Conservation (phyloP, 768 basidiomycete species). For the Leucogyrophana mollusca region DNA sequence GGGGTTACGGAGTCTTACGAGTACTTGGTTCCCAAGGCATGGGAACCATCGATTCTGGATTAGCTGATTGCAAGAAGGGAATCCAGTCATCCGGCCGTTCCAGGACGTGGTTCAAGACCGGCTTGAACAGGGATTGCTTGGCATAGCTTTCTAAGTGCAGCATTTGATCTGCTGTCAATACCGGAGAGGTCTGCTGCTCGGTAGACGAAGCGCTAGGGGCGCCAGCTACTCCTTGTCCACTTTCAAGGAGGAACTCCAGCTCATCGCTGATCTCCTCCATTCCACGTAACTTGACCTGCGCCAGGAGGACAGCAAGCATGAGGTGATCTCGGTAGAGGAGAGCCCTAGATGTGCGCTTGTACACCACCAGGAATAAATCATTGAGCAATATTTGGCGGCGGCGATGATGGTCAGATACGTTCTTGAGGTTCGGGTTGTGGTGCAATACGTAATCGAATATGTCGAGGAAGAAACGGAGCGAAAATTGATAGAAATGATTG, state of each 20-base stretch:
- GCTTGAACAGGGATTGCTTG: constrained; percentile 74
- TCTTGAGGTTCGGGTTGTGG: constrained; percentile 86
- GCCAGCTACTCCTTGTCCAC: constrained; percentile 63
- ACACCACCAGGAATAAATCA: constrained; percentile 88
- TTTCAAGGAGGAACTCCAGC: constrained; percentile 89
- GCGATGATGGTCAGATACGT: constrained; percentile 65
- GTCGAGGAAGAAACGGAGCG: constrained; percentile 95
- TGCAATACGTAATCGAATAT: constrained; percentile 95
- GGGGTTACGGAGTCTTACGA: constrained; percentile 64
- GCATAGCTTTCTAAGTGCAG: constrained; percentile 70
- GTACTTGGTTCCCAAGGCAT: constrained; percentile 75
- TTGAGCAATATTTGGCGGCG: constrained; percentile 81
- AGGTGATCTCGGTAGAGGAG: constrained; percentile 88
- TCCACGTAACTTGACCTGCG: constrained; percentile 84
- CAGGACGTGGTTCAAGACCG: constrained; percentile 61
- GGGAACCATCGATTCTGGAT: constrained; percentile 72
- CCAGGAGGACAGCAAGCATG: constrained; percentile 86
- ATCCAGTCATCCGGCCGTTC: constrained; percentile 69
- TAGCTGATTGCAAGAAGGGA: constrained; percentile 62
- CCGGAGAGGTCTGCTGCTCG: constrained; percentile 36
- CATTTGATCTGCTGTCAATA: constrained; percentile 67
- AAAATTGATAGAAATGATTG: constrained; percentile 99
- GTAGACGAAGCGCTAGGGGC: constrained; percentile 31
- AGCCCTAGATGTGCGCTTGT: constrained; percentile 85
- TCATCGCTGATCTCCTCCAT: constrained; percentile 81